phyloP scores from a whole-genome alignment of 73 alveolate species.

The Symbiodinium pilosum region DNA sequence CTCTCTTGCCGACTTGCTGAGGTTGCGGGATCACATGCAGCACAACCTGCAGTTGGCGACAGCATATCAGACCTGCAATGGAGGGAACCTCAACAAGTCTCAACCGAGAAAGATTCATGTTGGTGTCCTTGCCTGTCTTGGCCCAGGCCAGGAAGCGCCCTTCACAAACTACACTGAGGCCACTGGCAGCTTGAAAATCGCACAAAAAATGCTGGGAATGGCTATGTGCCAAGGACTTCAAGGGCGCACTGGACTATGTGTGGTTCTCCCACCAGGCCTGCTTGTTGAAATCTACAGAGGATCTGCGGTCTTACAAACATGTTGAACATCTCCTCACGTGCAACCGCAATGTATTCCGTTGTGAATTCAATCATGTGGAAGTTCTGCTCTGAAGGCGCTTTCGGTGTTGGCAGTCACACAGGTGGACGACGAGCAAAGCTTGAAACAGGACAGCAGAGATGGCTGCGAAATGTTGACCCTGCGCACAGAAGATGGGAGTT shows the following conservation, averaged over 20 bases:
- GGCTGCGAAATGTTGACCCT: no score
- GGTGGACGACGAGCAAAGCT: constrained; percentile 64
- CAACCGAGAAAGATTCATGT: no score
- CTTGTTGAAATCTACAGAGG: no score
- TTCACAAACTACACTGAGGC: constrained; percentile 92
- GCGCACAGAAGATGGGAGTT: background rate
- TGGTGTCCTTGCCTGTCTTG: background rate
- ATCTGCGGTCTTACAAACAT: no score
- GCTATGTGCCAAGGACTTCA: constrained; percentile 59
- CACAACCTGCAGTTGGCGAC: constrained; percentile 61
- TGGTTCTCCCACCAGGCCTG: constrained; percentile 86
- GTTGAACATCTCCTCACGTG: no score
- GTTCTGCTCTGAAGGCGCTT: background rate
- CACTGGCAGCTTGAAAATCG: background rate
- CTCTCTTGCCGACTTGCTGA: background rate
- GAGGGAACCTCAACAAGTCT: background rate
- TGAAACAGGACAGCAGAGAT: constrained; percentile 68
- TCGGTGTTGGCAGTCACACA: constrained; percentile 68
- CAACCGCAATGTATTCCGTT: background rate
- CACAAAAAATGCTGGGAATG: background rate
- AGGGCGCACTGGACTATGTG: constrained; percentile 81
- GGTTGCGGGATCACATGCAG: constrained; percentile 44
- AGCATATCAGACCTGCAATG: constrained; percentile 82
- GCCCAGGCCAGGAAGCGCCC: constrained; percentile 52
- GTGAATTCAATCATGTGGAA: no score